Evolutionary conservation across 2,329 filamentous ascomycete species (phyloP), one percentile per base, ranked within the genome.

Genomic region (Aspergillus floridensis): DNA sequence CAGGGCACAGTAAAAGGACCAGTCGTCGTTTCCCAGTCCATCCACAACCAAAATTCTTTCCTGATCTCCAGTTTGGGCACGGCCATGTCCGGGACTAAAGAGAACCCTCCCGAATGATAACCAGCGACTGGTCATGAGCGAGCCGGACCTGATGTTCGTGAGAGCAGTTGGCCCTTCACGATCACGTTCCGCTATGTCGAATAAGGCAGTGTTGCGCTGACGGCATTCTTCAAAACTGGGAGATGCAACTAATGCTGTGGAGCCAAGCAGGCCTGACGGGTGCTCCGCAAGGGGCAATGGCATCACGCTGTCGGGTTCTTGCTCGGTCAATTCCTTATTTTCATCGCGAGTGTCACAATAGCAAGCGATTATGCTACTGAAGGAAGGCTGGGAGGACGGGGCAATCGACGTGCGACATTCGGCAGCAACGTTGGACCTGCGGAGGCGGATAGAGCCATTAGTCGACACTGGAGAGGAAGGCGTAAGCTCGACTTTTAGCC

Each of bases 291-390:
- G 61, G 12, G 63, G 64, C 3, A 62, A 61, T 4, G 59, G 57
- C 7, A 69, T 63, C 11, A 68, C 63, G 38, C 5, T 41, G 16
- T 41, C 24, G 61, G 56, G 26, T 63, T 66, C 21, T 49, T 41
- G 3, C 65, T 61, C 10, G 62, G 62, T n/a, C 68, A 61, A 5
- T 60, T 61, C 10, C 65, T 65, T 35, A 63, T 64, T n/a, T 56
- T 56, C 41, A 64, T 70, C 16, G 66, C 49, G 50, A 46, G 65
- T 63, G 41, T 72, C 77, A 29, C 77, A 79, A 64, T 84, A 82
- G n/a, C 78, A 79, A 46, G 79, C 79, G 44, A 83, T 75, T 47
- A 84, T 78, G 22, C 86, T 82, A 48, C 79, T 81, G 44, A 84
- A 76, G 2, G 84, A 84, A 22, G 81, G 75, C 19, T 83, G 81